These are phyloP conservation scores for Epichloe baconii DNA, from an alignment of 2,329 filamentous ascomycete genomes.

Conservation along the genomic window DNA sequence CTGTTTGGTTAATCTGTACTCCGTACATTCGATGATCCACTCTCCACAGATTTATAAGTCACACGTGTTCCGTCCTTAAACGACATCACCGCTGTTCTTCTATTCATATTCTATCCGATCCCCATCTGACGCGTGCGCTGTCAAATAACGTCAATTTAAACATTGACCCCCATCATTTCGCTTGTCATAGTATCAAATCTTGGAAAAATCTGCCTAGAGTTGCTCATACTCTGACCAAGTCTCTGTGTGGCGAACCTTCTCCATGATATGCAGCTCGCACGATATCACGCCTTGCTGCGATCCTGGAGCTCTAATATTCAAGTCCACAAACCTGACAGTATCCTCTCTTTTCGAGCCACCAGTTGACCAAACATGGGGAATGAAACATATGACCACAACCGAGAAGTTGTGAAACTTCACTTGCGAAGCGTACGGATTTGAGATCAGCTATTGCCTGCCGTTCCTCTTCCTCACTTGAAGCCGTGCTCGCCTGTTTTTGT, in stretches of 20 bases:
- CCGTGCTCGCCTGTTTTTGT: neutral
- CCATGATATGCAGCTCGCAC: neutral
- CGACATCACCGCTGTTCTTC: neutral
- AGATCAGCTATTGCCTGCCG: neutral
- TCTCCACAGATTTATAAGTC: too few relatives aligned
- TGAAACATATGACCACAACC: conserved; percentile 1
- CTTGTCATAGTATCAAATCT: neutral
- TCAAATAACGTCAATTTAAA: neutral
- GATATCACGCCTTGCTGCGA: neutral
- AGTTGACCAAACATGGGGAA: neutral
- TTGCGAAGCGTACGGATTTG: neutral
- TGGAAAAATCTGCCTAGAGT: neutral
- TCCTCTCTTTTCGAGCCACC: neutral
- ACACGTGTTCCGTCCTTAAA: neutral
- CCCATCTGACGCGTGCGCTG: neutral
- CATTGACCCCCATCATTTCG: neutral
- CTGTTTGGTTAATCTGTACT: too few relatives aligned
- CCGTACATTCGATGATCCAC: too few relatives aligned
- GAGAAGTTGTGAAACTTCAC: neutral
- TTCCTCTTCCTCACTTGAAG: neutral
- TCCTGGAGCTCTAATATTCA: neutral
- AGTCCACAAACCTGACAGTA: neutral
- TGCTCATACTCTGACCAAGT: neutral
- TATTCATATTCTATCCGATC: neutral
- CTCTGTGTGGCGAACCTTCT: neutral